phyloP scores from a whole-genome alignment of 2,329 filamentous ascomycete genomes.

The Domatiomyces catenatus region DNA sequence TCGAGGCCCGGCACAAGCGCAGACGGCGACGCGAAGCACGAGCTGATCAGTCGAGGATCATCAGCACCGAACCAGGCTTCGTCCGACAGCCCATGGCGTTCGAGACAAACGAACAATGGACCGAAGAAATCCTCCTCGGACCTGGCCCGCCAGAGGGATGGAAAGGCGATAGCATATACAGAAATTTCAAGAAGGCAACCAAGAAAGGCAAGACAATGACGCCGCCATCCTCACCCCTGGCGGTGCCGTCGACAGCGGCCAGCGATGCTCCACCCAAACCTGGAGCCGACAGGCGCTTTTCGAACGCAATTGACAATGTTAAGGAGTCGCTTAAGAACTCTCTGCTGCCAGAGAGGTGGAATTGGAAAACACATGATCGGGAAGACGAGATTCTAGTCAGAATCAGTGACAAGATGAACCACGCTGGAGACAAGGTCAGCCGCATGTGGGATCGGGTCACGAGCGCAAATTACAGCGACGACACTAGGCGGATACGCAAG shows the following conservation, averaged over 20 bases:
- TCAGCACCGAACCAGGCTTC: constrained; percentile 51
- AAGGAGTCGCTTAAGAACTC: constrained; percentile 36
- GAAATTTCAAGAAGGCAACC: constrained; percentile 21
- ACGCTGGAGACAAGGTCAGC: constrained; percentile 8
- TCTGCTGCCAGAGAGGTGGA: constrained; percentile 48
- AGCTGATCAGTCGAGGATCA: constrained; percentile 44
- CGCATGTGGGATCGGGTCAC: constrained; percentile 14
- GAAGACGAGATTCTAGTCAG: constrained; percentile 84
- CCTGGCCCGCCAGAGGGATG: constrained; percentile 45
- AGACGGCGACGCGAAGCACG: constrained; percentile 57
- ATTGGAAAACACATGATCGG: constrained; percentile 63
- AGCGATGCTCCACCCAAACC: constrained; percentile 50
- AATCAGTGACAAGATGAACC: constrained; percentile 9
- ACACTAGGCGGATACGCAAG: constrained; percentile 9
- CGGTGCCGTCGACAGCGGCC: neutral
- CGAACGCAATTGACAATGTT: constrained; percentile 57
- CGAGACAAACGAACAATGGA: constrained; percentile 78
- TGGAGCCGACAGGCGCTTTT: constrained; percentile 76
- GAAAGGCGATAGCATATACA: constrained; percentile 11
- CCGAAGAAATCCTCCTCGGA: constrained; percentile 69
- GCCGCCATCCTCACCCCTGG: neutral
- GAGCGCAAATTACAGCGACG: constrained; percentile 2
- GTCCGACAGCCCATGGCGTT: constrained; percentile 68
- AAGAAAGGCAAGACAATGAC: neutral
- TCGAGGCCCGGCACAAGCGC: constrained; percentile 52